Evolutionary conservation across 2,329 filamentous ascomycete species (phyloP), one percentile per base, ranked within the genome.

Genomic region (Monilinia fructigena): DNA sequence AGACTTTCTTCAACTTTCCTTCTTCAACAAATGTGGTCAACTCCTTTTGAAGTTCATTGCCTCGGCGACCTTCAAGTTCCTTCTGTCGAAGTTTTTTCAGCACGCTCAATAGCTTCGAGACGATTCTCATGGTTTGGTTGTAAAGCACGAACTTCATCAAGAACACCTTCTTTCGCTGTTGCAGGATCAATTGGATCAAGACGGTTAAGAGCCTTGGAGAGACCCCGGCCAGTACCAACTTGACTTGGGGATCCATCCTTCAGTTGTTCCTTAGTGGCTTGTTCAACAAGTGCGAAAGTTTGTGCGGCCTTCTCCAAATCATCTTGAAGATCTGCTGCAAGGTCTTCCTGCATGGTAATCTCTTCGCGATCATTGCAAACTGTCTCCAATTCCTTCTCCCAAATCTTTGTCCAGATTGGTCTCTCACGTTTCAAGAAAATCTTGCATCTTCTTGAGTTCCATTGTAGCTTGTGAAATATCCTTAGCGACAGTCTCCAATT

Each of bases 331-430:
- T 99, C 95, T 55, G 93, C 87, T 70, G 94, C 89, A 69, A 99
- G 85, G 73, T 98, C 95, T 80, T 99, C 95, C 82, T 97, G 94
- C 83, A 98, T 90, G 60, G 93, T 95, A 72, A 99, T 86, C 78
- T 97, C 89, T 75, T 98, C 94, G 71, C 93, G 88, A 75, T 97
- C 95, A 76, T 96, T 93, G 79, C 95, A 98, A 3, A 99, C 94
- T 63, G 94, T 89, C 78, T 98, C 92, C 55, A 99, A 82, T 78
- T 98, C 93, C 79, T 96, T 93, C 84, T 98, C 94, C 95, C 95
- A 99, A 70, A 98, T 96, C 85, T 97, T 97, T 65, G 93, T 97
- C 94, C 95, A 99, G 67, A 97, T 83, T 0, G 95, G 95, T 78
- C 97, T 97, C 83, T 99, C 95, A 56, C 87, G 86, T 73, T 88